A percentile compares a stretch with the other conserved stretches of the same genome.
phyloP scores from a whole-genome alignment of 768 basidiomycete species.

The Termitomyces sp. region DNA sequence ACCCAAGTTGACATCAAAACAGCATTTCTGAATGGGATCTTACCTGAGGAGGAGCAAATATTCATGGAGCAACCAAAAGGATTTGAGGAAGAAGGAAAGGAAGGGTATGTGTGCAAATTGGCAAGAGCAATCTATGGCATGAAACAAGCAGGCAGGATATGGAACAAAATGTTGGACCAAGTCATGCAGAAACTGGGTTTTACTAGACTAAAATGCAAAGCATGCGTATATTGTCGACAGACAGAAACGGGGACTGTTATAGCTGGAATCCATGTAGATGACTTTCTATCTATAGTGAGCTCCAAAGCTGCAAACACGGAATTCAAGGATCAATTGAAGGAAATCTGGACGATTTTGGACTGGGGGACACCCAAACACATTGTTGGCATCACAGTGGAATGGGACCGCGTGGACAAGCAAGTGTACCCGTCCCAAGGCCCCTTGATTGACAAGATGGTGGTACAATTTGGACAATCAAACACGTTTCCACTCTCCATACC shows the following conservation, averaged over 20 bases:
- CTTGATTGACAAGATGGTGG: background rate
- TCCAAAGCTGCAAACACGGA: background rate
- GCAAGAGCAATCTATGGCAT: background rate
- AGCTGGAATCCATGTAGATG: background rate
- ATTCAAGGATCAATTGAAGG: background rate
- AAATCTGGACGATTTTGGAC: background rate
- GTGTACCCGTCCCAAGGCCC: background rate
- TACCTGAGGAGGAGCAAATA: too few relatives aligned
- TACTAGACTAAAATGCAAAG: constrained; percentile 7
- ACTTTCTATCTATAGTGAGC: background rate
- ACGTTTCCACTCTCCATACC: background rate
- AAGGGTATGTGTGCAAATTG: background rate
- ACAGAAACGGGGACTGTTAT: constrained; percentile 16
- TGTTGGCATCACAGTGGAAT: background rate
- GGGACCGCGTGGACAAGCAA: background rate
- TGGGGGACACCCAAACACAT: background rate
- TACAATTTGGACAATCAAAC: background rate
- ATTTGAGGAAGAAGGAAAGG: constrained; percentile 13
- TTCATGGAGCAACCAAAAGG: constrained; percentile 26
- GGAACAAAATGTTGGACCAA: constrained; percentile 9
- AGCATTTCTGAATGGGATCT: too few relatives aligned
- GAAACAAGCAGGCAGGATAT: background rate
- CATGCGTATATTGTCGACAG: constrained; percentile 15
- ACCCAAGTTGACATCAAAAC: too few relatives aligned
- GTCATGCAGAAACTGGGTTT: constrained; percentile 25